A percentile compares a stretch with the other conserved stretches of the same genome.
phyloP scores from a whole-genome alignment of 768 basidiomycete species.

The Suillus bovinus region DNA sequence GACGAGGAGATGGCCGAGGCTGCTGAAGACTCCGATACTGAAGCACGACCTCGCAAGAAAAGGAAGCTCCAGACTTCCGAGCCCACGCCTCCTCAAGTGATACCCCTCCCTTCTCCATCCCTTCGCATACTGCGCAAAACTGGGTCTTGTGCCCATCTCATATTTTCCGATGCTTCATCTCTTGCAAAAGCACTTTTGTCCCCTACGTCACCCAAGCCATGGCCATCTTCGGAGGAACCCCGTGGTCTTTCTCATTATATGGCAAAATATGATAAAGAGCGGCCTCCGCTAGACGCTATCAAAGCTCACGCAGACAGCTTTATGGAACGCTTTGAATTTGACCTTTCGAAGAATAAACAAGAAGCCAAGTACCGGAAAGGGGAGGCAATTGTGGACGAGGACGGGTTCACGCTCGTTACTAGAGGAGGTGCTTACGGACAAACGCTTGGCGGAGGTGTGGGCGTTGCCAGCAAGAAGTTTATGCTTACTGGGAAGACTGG shows the following conservation, averaged over 20 bases:
- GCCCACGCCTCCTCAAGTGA: constrained; percentile 47
- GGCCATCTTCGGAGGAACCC: constrained; percentile 65
- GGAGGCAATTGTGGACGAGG: constrained; percentile 89
- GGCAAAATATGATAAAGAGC: constrained; percentile 59
- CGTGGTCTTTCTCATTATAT: constrained; percentile 74
- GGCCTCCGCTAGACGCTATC: constrained; percentile 74
- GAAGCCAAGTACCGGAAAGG: constrained; percentile 74
- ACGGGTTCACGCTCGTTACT: constrained; percentile 94
- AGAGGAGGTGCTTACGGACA: constrained; percentile 89
- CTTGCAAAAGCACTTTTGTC: constrained; percentile 62
- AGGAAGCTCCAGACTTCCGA: constrained; percentile 26
- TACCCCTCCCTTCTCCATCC: constrained; percentile 55
- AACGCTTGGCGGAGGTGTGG: constrained; percentile 80
- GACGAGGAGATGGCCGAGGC: constrained; percentile 18
- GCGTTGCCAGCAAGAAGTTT: constrained; percentile 62
- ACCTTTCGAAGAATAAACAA: constrained; percentile 52
- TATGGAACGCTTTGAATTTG: constrained; percentile 75
- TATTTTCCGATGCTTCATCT: constrained; percentile 72
- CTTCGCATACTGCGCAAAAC: constrained; percentile 61
- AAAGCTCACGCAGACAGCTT: constrained; percentile 79
- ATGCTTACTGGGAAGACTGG: constrained; percentile 36
- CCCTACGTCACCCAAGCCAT: constrained; percentile 47
- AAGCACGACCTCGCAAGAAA: constrained; percentile 32
- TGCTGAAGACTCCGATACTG: background rate
- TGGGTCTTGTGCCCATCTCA: constrained; percentile 69